Conservation (phyloP, 2,329 filamentous ascomycete species). For the Dothidotthia symphoricarpi region DNA sequence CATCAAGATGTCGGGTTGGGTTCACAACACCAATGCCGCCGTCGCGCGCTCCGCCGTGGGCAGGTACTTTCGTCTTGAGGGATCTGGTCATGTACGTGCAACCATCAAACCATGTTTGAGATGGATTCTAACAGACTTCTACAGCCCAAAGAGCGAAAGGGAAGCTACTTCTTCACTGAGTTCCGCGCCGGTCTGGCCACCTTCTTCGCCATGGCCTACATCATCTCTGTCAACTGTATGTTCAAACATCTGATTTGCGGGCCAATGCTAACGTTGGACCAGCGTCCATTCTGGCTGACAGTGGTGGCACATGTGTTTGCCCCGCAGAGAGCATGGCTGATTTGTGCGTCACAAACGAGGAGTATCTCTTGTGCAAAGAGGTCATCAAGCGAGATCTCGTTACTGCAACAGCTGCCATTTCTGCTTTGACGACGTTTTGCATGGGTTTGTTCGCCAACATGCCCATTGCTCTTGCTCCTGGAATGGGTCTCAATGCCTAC, state of each 20-base stretch:
- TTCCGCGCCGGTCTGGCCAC: slow-evolving; percentile 78
- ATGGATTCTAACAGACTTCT: slow-evolving; percentile 20
- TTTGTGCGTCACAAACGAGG: slow-evolving; percentile 55
- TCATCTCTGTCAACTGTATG: slow-evolving; percentile 62
- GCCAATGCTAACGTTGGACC: slow-evolving; percentile 8
- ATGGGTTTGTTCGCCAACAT: slow-evolving; percentile 83
- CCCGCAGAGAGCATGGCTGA: slow-evolving; percentile 46
- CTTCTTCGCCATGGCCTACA: slow-evolving; percentile 52
- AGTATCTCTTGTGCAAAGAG: slow-evolving; percentile 63
- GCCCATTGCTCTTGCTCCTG: slow-evolving; percentile 70
- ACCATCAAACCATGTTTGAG: slow-evolving; percentile 1
- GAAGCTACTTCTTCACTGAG: slow-evolving; percentile 78
- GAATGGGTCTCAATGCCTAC: slow-evolving; percentile 84
- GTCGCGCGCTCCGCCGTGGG: slow-evolving; percentile 39
- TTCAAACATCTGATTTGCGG: slow-evolving; percentile 16
- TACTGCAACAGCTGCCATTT: slow-evolving; percentile 80
- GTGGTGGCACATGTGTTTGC: slow-evolving; percentile 75
- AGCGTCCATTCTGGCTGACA: slow-evolving; percentile 65
- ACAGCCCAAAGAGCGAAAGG: slow-evolving; percentile 68
- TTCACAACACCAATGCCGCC: slow-evolving; percentile 35
- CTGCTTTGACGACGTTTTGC: slow-evolving; percentile 73
- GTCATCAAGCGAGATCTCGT: slow-evolving; percentile 73
- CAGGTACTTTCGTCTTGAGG: slow-evolving; percentile 69
- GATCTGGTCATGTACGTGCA: slow-evolving; percentile 72
- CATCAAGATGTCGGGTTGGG: slow-evolving; percentile 32